Base-by-base conservation (phyloP, 2,329 filamentous ascomycete species). In the Cadophora luteo-olivacea region DNA sequence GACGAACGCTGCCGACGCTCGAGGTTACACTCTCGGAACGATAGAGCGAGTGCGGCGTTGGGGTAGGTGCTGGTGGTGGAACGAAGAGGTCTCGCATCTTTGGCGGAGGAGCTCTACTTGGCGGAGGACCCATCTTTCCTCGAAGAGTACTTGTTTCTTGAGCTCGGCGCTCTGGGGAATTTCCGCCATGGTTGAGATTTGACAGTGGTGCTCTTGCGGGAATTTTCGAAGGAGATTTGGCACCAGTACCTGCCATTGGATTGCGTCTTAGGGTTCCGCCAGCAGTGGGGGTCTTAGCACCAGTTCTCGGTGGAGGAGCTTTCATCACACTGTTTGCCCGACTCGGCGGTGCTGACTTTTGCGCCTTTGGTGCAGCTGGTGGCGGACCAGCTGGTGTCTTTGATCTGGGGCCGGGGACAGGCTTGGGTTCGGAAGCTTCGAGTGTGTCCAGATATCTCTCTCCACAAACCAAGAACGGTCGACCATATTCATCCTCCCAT, bases 401-500 rank as follows among this genome's bases (percentile, higher is more conserved):
- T 24, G 92, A 88, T 72, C 89, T 84, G 2, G 89, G 84, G 16
- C 91, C 89, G 16, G 87, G 84, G 12, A 84, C 85, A 71, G 86
- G 86, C 72, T 83, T 87, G 12, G 85, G 77, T 32, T 89, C 86
- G 19, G 85, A 84, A 12, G 84, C 85, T 62, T 93, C 91, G n/a
- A 98, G 82, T 68, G 91, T 87, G 72, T 98, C 94, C 45, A 99
- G 85, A 77, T 97, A 99, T 72, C 93, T 87, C 77, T 97, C 92
- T 36, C 96, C 96, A 73, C 96, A 93, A 16, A 99, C 94, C 57
- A 97, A 84, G 84, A 99, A 99, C 3, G 94, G 93, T 12, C 94
- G 89, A 3, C 94, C 95, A 78, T 95, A 97, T 77, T 98, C 96
- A 64, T 97, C 91, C 78, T 99, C 96, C 90, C 93, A 99, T 57